These are phyloP conservation scores for Musa beccarii DNA, from an alignment of 176 grass and related monocot species.

Conservation along the genomic window DNA sequence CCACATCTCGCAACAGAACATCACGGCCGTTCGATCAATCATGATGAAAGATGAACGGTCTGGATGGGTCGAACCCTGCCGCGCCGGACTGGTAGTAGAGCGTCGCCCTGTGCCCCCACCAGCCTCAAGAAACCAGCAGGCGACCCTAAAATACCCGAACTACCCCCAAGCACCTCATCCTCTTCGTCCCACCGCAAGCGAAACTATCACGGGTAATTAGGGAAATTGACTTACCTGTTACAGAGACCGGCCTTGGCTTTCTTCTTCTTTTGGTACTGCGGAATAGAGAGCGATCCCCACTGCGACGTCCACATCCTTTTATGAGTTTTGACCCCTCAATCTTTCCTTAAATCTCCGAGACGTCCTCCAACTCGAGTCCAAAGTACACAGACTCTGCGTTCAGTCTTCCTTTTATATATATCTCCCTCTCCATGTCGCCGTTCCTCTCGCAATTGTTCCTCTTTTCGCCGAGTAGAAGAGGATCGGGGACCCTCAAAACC, in stretches of 20 bases:
- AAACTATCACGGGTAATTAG: too few species aligned
- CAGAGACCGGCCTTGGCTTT: not conserved
- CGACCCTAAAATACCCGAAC: too few species aligned
- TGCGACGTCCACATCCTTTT: not conserved
- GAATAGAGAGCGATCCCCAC: not conserved
- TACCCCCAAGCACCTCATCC: too few species aligned
- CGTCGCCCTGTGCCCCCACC: too few species aligned
- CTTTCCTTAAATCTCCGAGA: not conserved
- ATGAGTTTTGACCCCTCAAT: not conserved
- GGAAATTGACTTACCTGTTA: not conserved
- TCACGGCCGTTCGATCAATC: too few species aligned
- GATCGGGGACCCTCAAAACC: not conserved
- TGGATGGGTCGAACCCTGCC: too few species aligned
- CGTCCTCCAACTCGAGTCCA: not conserved
- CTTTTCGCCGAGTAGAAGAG: not conserved
- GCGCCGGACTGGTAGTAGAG: too few species aligned
- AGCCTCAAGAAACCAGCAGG: too few species aligned
- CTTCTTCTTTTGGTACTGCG: not conserved
- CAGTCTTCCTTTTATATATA: not conserved
- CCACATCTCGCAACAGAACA: too few species aligned
- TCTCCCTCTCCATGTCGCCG: constrained; percentile 5
- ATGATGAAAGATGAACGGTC: too few species aligned
- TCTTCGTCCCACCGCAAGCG: too few species aligned
- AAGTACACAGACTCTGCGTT: not conserved
- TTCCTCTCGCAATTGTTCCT: not conserved